These are phyloP conservation scores for Phytophthora meadii DNA, from an alignment of 352 stramenopile genomes.

Conservation along the genomic window DNA sequence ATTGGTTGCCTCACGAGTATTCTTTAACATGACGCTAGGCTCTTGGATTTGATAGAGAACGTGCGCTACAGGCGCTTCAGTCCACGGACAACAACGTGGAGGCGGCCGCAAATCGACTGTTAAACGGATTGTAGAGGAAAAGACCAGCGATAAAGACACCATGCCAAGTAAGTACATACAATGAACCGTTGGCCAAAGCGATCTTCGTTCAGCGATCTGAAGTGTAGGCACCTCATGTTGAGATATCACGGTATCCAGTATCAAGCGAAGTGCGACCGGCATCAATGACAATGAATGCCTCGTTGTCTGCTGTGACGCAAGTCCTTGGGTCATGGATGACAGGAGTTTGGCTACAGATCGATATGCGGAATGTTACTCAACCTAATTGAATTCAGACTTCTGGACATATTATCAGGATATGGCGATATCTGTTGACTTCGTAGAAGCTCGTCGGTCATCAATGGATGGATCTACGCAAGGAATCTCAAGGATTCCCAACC, in stretches of 20 bases:
- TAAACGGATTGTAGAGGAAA: slow-evolving; percentile 71
- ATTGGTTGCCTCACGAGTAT: slow-evolving; percentile 8
- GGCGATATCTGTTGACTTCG: slow-evolving; percentile 1
- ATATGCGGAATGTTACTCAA: slow-evolving; percentile 12
- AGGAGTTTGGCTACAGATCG: slow-evolving; percentile 19
- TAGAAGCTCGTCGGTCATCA: slow-evolving; percentile 16
- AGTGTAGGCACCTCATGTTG: too few relatives aligned
- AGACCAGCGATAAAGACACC: slow-evolving; percentile 17
- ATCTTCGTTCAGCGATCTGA: too few relatives aligned
- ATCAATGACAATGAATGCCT: slow-evolving; percentile 1
- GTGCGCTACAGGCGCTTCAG: slow-evolving; percentile 72
- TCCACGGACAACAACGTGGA: slow-evolving; percentile 89
- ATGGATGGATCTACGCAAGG: slow-evolving; percentile 7
- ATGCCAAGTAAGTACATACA: slow-evolving; percentile 32
- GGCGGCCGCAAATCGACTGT: slow-evolving; percentile 79
- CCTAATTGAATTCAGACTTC: slow-evolving; percentile 18
- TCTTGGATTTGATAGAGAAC: slow-evolving; percentile 39
- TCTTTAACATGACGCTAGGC: slow-evolving; percentile 19
- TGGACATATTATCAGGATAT: slow-evolving; percentile 14
- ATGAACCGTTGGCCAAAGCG: slow-evolving; percentile 1
- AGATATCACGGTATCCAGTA: background rate
- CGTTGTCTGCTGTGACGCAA: slow-evolving; percentile 2
- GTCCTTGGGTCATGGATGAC: slow-evolving; percentile 4
- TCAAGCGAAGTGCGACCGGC: slow-evolving; percentile 1
- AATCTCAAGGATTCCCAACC: slow-evolving; percentile 11